Percentiles rank a stretch among this genome's conserved stretches.
These are phyloP conservation scores for Irpex rosettiformis DNA, from an alignment of 1,284 basidiomycete genomes.

Conservation along the genomic window DNA sequence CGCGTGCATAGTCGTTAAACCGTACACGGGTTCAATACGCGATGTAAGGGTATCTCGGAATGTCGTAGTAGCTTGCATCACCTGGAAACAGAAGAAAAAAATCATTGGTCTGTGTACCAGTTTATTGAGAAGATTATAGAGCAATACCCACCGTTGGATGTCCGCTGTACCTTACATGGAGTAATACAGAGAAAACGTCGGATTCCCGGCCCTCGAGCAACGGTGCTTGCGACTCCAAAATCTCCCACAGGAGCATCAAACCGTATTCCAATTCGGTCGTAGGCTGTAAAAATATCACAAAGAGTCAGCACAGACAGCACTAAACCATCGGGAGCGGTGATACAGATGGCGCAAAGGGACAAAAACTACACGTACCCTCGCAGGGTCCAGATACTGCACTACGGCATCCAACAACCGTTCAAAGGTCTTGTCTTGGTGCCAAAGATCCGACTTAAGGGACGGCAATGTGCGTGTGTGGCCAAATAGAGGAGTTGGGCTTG, in stretches of 20 bases:
- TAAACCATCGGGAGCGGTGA: neutral
- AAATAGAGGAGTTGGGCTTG: slow-evolving; percentile 25
- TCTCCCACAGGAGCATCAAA: slow-evolving; percentile 73
- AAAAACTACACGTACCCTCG: slow-evolving; percentile 42
- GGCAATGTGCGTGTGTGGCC: slow-evolving; percentile 36
- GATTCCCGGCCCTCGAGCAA: slow-evolving; percentile 72
- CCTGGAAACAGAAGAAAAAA: slow-evolving; percentile 36
- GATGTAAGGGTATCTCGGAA: slow-evolving; percentile 70
- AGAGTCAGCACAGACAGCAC: slow-evolving; percentile 5
- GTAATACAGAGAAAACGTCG: slow-evolving; percentile 61
- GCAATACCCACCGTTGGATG: slow-evolving; percentile 52
- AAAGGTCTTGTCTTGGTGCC: slow-evolving; percentile 65
- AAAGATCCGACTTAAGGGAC: slow-evolving; percentile 50
- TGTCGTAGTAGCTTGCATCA: slow-evolving; percentile 75
- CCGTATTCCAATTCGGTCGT: slow-evolving; percentile 68
- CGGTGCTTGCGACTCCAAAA: slow-evolving; percentile 62
- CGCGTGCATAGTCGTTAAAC: slow-evolving; percentile 75
- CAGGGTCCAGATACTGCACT: slow-evolving; percentile 53
- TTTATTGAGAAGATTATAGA: slow-evolving; percentile 8
- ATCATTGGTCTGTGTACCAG: slow-evolving; percentile 7
- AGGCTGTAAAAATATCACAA: slow-evolving; percentile 37
- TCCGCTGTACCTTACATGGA: slow-evolving; percentile 66
- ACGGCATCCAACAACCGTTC: slow-evolving; percentile 62
- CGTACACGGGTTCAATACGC: slow-evolving; percentile 77
- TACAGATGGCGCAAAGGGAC: neutral